These are phyloP conservation scores for Bipolaris zeicola DNA, from an alignment of 2,329 filamentous ascomycete genomes.

Conservation along the genomic window DNA sequence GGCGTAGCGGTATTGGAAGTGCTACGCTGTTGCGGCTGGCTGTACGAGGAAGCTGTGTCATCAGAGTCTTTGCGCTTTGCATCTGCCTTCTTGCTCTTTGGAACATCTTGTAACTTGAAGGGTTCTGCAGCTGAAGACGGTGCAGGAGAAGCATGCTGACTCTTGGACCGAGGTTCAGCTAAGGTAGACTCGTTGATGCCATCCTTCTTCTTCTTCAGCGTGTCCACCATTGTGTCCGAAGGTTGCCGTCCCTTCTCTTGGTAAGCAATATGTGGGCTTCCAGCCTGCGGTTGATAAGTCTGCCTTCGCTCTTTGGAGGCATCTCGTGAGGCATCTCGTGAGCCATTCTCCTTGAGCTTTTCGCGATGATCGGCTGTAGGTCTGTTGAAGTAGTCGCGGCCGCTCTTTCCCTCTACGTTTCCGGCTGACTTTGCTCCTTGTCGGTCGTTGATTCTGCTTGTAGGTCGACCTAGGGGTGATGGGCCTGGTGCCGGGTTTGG, in stretches of 20 bases:
- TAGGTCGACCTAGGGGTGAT: conserved; percentile 44
- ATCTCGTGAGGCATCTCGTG: conserved; percentile 54
- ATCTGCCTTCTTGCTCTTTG: conserved; percentile 64
- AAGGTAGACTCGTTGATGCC: conserved; percentile 35
- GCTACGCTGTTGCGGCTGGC: conserved; percentile 39
- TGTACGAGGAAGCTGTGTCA: conserved; percentile 39
- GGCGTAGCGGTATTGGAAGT: conserved; percentile 47
- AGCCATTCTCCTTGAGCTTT: conserved; percentile 49
- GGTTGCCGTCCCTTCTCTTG: conserved; percentile 78
- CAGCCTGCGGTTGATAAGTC: conserved; percentile 22
- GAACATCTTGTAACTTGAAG: conserved; percentile 82
- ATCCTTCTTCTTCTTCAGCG: conserved; percentile 56
- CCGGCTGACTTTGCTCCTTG: conserved; percentile 23
- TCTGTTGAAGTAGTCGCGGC: conserved; percentile 54
- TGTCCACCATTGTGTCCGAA: conserved; percentile 65
- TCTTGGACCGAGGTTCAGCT: conserved; percentile 57
- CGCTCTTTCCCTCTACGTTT: conserved; percentile 34
- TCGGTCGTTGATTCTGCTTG: conserved; percentile 37
- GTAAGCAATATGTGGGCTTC: conserved; percentile 88
- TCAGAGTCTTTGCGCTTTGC: conserved; percentile 54
- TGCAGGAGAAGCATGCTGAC: conserved; percentile 46
- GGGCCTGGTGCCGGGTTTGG: conserved; percentile 54
- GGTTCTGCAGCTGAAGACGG: conserved; percentile 45
- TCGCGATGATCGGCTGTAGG: conserved; percentile 49
- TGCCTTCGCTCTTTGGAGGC: conserved; percentile 51